Conservation (phyloP, 2,329 filamentous ascomycete species). For the Talaromyces sp. region DNA sequence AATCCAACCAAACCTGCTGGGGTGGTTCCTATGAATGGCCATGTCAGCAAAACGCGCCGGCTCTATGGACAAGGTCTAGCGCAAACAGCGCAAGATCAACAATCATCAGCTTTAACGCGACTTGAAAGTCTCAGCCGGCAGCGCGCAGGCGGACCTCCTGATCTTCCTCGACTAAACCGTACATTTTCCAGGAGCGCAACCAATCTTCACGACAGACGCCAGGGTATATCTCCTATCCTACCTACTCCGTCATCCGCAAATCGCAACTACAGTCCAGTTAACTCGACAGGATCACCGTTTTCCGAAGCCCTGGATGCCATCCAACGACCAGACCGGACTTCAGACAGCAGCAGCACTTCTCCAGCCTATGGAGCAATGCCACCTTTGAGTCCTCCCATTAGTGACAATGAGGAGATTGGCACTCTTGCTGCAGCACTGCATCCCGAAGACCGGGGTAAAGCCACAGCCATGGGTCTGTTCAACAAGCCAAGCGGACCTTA, state of each 20-base stretch:
- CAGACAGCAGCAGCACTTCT: constrained; percentile 28
- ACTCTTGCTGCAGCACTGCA: constrained; percentile 62
- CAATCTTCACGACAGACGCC: constrained; percentile 57
- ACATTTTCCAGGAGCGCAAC: constrained; percentile 58
- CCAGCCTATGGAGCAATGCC: constrained; percentile 44
- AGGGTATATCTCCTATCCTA: constrained; percentile 33
- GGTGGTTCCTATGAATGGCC: constrained; percentile 54
- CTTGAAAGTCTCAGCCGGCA: constrained; percentile 74
- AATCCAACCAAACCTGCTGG: constrained; percentile 27
- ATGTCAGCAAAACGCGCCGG: constrained; percentile 66
- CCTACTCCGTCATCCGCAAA: constrained; percentile 27
- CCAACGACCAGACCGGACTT: constrained; percentile 30
- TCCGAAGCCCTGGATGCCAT: constrained; percentile 38
- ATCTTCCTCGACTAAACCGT: constrained; percentile 44
- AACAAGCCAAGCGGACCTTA: constrained; percentile 73
- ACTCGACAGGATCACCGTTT: constrained; percentile 36
- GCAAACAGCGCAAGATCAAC: constrained; percentile 76
- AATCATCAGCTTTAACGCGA: constrained; percentile 70
- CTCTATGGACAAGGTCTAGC: constrained; percentile 81
- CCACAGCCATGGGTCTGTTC: constrained; percentile 69
- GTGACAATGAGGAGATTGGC: constrained; percentile 66
- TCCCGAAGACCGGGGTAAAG: constrained; percentile 75
- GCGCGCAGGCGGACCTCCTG: constrained; percentile 57
- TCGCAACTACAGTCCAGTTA: constrained; percentile 41
- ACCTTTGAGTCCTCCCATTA: constrained; percentile 66